A percentile compares a stretch with the other conserved stretches of the same genome.
These are phyloP conservation scores for Tritrichomonas musculus DNA, from an alignment of 208 protist genomes.

Conservation along the genomic window DNA sequence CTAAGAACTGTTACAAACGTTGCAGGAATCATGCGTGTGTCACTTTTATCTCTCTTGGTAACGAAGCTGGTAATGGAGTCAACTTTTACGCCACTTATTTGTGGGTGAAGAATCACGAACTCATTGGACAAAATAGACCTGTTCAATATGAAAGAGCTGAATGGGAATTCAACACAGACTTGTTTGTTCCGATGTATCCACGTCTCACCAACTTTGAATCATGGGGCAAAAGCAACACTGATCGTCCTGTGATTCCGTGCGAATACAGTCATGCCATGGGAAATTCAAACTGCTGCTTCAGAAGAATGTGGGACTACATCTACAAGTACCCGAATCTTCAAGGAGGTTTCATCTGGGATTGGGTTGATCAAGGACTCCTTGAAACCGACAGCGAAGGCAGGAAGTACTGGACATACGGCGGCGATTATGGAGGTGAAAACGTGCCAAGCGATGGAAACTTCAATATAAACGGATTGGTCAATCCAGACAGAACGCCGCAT, in stretches of 20 bases:
- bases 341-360: slow-evolving; percentile 59
- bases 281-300: slow-evolving; percentile 48
- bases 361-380: slow-evolving; percentile 52
- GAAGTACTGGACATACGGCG: slow-evolving; percentile 48
- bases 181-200: slow-evolving; percentile 49
- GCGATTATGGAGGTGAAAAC: slow-evolving; percentile 47
- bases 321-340: slow-evolving; percentile 29
- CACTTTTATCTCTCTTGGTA: slow-evolving; percentile 55
- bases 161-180: slow-evolving; percentile 38
- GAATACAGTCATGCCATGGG: slow-evolving; percentile 57
- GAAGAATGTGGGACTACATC: slow-evolving; percentile 45
- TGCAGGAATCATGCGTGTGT: slow-evolving; percentile 48
- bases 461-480: slow-evolving; percentile 53
- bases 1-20: slow-evolving; percentile 34
- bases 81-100: not conserved
- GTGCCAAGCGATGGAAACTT: slow-evolving; percentile 43
- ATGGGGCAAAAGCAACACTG: not conserved
- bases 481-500: slow-evolving; percentile 45
- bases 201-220: not conserved
- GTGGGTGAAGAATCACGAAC: not conserved
- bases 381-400: not conserved
- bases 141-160: slow-evolving; percentile 50
- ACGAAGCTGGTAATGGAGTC: slow-evolving; percentile 48
- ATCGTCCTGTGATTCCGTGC: slow-evolving; percentile 51
- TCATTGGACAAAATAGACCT: slow-evolving; percentile 38